phyloP scores from a whole-genome alignment of 805 yeast genomes.

The Wickerhamomyces silvicola region DNA sequence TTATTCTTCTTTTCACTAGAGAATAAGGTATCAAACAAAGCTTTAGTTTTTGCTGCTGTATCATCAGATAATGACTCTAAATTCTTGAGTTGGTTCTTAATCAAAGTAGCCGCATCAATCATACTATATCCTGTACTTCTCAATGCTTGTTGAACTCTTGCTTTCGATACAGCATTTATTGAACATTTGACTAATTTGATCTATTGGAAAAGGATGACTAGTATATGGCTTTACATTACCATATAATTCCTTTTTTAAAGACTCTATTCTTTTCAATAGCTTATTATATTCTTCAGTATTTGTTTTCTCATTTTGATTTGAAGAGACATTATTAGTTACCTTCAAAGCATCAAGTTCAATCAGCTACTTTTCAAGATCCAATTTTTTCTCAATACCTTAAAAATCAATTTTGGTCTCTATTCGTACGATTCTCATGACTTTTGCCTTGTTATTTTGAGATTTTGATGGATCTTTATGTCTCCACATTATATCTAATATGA shows the following conservation, averaged over 20 bases:
- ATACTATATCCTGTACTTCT: conserved; percentile 32
- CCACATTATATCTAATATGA: conserved; percentile 35
- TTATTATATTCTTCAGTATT: conserved; percentile 11
- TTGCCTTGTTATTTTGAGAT: conserved; percentile 6
- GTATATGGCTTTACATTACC: conserved; percentile 7
- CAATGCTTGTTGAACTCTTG: conserved; percentile 30
- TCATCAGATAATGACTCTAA: neutral
- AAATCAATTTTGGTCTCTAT: conserved; percentile 15
- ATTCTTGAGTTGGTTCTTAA: conserved; percentile 16
- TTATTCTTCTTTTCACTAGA: conserved; percentile 10
- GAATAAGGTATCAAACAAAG: conserved; percentile 1
- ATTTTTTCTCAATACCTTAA: conserved; percentile 21
- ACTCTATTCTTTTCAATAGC: conserved; percentile 12
- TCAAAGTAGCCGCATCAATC: conserved; percentile 17
- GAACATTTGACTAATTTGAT: conserved; percentile 27
- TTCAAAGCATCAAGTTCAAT: conserved; percentile 12
- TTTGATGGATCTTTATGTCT: conserved; percentile 29
- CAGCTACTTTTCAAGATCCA: conserved; percentile 20
- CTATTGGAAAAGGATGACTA: conserved; percentile 27
- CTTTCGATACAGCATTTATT: conserved; percentile 25
- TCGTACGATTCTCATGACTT: conserved; percentile 18
- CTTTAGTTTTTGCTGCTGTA: neutral
- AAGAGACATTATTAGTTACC: neutral
- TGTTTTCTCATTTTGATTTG: neutral
- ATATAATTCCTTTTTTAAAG: conserved; percentile 15